Conservation (phyloP, 179 eudicot species). For the Silene noctiflora region DNA sequence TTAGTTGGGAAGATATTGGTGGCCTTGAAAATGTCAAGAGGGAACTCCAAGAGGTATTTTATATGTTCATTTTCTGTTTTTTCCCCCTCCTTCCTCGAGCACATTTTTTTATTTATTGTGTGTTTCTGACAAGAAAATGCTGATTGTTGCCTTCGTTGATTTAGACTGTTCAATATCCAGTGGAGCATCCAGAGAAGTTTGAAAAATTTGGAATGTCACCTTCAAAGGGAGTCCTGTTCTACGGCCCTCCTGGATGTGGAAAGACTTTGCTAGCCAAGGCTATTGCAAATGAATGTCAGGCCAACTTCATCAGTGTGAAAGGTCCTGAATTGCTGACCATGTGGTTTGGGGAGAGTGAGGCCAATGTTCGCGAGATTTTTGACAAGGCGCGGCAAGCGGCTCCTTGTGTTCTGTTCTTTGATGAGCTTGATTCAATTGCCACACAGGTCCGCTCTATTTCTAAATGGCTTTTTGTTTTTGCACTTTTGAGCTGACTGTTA, state of each 20-base stretch:
- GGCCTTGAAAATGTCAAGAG: conserved; percentile 91
- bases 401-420: conserved; percentile 85
- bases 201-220: conserved; percentile 95
- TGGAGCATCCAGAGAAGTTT: conserved; percentile 91
- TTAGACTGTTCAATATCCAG: conserved; percentile 94
- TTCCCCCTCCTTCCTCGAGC: neutral
- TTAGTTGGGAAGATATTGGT: conserved; percentile 75
- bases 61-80: neutral
- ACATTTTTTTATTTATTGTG: neutral
- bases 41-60: conserved; percentile 84
- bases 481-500: neutral
- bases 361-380: conserved; percentile 80
- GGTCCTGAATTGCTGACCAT: conserved; percentile 87
- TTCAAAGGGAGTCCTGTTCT: conserved; percentile 86
- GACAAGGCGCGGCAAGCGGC: conserved; percentile 87
- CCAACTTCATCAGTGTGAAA: conserved; percentile 78
- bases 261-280: conserved; percentile 86
- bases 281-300: conserved; percentile 86
- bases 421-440: conserved; percentile 87
- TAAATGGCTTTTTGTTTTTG: neutral
- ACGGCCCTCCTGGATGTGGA: conserved; percentile 93
- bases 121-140: neutral
- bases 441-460: conserved; percentile 55
- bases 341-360: conserved; percentile 98
- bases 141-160: neutral